A percentile compares a stretch with the other conserved stretches of the same genome.
These are phyloP conservation scores for Debaryomyces castellii DNA, from an alignment of 805 yeast genomes.

Conservation along the genomic window DNA sequence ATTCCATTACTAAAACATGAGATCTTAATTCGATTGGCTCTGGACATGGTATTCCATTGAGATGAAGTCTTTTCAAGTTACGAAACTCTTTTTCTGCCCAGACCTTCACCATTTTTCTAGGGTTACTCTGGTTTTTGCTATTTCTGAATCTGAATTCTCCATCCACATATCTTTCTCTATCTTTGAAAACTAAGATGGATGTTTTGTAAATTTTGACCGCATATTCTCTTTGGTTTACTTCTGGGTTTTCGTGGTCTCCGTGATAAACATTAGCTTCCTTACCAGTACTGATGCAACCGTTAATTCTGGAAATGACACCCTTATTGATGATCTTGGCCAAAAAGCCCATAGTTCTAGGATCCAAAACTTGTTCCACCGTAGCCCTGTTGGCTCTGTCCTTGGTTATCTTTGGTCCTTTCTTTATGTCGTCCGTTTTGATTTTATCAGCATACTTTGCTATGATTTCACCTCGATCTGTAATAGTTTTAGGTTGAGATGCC, in stretches of 20 bases:
- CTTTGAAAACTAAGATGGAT: constrained; percentile 94
- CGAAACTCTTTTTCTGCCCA: constrained; percentile 99
- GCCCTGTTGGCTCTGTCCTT: constrained; percentile 92
- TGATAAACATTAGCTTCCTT: constrained; percentile 97
- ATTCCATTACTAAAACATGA: constrained; percentile 95
- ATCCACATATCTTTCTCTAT: constrained; percentile 91
- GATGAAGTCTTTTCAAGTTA: constrained; percentile 77
- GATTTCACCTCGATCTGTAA: constrained; percentile 44
- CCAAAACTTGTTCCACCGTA: constrained; percentile 94
- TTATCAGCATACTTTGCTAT: constrained; percentile 62
- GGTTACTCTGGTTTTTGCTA: constrained; percentile 82
- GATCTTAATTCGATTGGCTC: constrained; percentile 85
- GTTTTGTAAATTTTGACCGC: constrained; percentile 97
- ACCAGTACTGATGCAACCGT: constrained; percentile 95
- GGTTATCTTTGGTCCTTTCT: constrained; percentile 56
- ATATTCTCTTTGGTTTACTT: constrained; percentile 48
- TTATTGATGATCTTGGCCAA: constrained; percentile 77
- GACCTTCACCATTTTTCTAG: constrained; percentile 93
- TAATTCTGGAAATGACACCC: constrained; percentile 79
- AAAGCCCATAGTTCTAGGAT: constrained; percentile 88
- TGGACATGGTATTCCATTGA: constrained; percentile 87
- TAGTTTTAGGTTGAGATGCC: constrained; percentile 14
- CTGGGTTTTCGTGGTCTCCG: constrained; percentile 58
- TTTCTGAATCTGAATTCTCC: constrained; percentile 94
- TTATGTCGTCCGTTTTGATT: constrained; percentile 62